phyloP scores from a whole-genome alignment of 306 rosid genomes.

The Quercus suber region DNA sequence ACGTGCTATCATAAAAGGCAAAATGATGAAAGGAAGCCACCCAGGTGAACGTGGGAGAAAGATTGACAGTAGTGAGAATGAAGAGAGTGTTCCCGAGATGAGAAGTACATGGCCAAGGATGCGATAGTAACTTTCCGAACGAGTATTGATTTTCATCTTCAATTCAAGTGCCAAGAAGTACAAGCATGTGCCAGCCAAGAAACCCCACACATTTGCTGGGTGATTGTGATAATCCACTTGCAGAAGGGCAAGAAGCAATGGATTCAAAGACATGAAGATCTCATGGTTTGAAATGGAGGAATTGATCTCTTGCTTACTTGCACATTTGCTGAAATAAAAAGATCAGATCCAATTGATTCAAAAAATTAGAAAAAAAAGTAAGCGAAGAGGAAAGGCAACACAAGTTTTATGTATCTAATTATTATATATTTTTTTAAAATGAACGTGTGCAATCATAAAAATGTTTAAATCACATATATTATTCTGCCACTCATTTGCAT shows the following conservation, averaged over 20 bases:
- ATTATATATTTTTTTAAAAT: too few species aligned
- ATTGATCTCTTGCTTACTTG: not conserved
- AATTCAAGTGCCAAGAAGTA: conserved; percentile 18
- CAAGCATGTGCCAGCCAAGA: not conserved
- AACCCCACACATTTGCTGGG: conserved; percentile 1
- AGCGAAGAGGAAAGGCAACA: too few species aligned
- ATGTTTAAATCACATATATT: too few species aligned
- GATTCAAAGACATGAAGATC: conserved; percentile 14
- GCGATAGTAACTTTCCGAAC: not conserved
- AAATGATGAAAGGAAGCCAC: not conserved
- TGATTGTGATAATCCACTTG: conserved; percentile 19
- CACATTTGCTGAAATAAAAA: too few species aligned
- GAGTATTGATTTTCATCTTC: not conserved
- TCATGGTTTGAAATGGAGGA: conserved; percentile 16
- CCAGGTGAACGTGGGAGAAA: not conserved
- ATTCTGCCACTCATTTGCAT: too few species aligned
- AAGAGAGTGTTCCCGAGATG: conserved; percentile 2
- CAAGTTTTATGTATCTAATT: too few species aligned
- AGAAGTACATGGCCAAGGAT: conserved; percentile 6
- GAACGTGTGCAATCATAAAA: too few species aligned
- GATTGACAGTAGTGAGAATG: conserved; percentile 11
- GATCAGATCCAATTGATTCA: too few species aligned
- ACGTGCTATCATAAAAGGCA: not conserved
- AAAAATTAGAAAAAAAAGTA: too few species aligned
- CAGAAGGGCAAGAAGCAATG: conserved; percentile 7